phyloP scores from a whole-genome alignment of 2,329 filamentous ascomycete species.

The Aspergillus costaricaensis region DNA sequence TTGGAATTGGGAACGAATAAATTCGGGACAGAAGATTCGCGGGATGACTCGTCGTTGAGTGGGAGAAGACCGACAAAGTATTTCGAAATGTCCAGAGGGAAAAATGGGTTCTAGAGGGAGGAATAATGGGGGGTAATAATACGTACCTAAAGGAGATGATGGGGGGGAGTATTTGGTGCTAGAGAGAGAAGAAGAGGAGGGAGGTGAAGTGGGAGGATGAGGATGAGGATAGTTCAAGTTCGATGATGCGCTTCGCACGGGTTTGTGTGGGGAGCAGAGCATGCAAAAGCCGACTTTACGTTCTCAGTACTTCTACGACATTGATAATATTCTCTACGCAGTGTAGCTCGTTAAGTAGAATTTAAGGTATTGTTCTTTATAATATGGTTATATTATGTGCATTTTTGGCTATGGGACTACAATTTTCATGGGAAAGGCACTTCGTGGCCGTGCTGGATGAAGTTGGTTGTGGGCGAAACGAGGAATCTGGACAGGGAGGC shows the following conservation, averaged over 20 bases:
- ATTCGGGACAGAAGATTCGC: neutral
- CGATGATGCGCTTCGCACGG: slow-evolving; percentile 24
- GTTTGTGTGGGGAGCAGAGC: slow-evolving; percentile 18
- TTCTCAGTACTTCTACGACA: neutral
- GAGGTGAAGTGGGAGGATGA: slow-evolving; percentile 10
- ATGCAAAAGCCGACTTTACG: slow-evolving; percentile 5
- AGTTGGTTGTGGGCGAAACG: slow-evolving; percentile 18
- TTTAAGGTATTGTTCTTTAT: too few relatives aligned
- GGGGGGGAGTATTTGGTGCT: neutral
- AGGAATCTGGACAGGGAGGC: slow-evolving; percentile 27
- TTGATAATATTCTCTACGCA: too few relatives aligned
- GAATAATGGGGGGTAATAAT: neutral
- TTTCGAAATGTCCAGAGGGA: neutral
- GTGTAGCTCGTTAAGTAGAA: slow-evolving; percentile 9
- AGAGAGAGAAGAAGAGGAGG: slow-evolving; percentile 3
- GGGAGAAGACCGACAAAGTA: too few relatives aligned
- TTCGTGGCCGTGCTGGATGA: neutral
- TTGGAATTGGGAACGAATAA: neutral
- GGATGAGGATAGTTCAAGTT: slow-evolving; percentile 14
- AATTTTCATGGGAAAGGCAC: neutral
- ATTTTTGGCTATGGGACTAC: too few relatives aligned
- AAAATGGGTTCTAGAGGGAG: neutral
- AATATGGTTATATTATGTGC: too few relatives aligned
- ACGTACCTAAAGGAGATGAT: slow-evolving; percentile 8
- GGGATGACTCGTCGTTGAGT: too few relatives aligned